phyloP scores from a whole-genome alignment of 768 basidiomycete genomes.

The Asterophora lycoperdoides region DNA sequence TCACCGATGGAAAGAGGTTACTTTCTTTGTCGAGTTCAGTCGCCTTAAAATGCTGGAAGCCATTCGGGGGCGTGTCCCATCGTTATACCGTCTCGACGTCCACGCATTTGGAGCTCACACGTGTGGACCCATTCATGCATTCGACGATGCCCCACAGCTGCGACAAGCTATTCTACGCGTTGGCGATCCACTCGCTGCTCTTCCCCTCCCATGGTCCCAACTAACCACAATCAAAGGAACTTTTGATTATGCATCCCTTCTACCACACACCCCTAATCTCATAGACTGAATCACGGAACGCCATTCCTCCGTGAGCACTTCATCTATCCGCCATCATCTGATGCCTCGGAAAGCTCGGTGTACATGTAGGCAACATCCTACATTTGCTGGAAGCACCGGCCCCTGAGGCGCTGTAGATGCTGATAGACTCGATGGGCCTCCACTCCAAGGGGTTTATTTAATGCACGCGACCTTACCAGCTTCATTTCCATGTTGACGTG shows the following conservation, averaged over 20 bases:
- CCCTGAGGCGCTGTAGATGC: no score
- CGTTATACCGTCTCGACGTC: neutral
- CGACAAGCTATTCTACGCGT: neutral
- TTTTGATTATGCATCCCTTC: neutral
- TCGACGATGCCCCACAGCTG: neutral
- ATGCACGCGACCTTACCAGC: no score
- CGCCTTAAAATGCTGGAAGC: neutral
- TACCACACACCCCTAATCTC: neutral
- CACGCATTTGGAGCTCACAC: neutral
- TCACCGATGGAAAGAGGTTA: neutral
- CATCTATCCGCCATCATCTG: no score
- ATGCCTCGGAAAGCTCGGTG: no score
- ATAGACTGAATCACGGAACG: neutral
- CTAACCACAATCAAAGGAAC: neutral
- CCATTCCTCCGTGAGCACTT: neutral
- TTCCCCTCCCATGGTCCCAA: neutral
- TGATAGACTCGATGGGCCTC: no score
- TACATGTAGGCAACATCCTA: no score
- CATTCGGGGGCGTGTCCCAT: neutral
- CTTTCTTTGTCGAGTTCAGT: neutral
- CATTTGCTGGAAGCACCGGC: no score
- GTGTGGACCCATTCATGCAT: neutral
- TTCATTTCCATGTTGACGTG: no score
- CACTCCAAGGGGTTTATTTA: no score
- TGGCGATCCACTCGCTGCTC: neutral